These are phyloP conservation scores for Fraxinus sp. DNA, from an alignment of 305 asterid species.

Conservation along the genomic window DNA sequence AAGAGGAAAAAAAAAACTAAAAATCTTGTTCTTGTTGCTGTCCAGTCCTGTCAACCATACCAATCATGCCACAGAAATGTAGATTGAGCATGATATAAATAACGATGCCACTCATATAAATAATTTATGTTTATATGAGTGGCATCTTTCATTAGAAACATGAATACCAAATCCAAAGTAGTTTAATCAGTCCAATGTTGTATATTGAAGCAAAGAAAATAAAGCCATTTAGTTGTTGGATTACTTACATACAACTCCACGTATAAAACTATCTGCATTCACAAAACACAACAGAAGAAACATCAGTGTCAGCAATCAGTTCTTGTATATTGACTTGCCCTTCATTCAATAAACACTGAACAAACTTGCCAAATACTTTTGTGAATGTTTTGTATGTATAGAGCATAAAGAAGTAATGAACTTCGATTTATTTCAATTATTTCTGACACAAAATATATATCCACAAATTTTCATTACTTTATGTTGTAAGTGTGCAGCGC, in stretches of 20 bases:
- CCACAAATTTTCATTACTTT: background rate
- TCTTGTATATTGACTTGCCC: background rate
- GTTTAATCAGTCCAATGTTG: background rate
- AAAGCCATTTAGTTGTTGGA: conserved; percentile 6
- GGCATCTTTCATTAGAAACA: background rate
- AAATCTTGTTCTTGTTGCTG: background rate
- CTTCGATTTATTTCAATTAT: background rate
- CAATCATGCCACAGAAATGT: background rate
- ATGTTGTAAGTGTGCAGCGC: background rate
- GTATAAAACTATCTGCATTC: conserved; percentile 74
- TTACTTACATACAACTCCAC: conserved; percentile 88
- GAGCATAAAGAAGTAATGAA: background rate
- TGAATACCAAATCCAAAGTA: background rate
- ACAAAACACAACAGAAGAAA: conserved; percentile 16
- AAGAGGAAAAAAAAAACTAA: background rate
- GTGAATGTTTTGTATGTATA: background rate
- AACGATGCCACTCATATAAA: background rate
- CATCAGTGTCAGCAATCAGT: conserved; percentile 22
- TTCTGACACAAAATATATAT: background rate
- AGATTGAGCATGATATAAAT: background rate
- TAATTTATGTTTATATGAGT: background rate
- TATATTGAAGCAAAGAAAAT: background rate
- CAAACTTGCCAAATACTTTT: background rate
- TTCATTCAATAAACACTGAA: background rate
- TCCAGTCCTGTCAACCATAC: background rate